Evolutionary conservation across 345 rosid genomes (phyloP).

Genomic region (Corchorus capsularis): DNA sequence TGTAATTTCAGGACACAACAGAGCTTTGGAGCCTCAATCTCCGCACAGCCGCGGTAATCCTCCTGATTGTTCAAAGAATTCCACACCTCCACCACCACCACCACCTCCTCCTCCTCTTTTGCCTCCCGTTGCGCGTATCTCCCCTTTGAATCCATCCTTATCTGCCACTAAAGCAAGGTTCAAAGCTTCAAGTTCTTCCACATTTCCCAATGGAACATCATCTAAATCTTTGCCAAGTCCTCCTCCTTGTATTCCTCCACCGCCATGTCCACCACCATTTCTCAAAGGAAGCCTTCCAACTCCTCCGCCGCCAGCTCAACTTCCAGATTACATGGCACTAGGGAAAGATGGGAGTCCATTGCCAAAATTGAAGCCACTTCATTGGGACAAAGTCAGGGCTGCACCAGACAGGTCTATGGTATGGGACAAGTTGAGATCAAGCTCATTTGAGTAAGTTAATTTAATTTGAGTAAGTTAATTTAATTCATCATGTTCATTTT

Average conservation of each 20-base stretch:
- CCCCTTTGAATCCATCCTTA: slow-evolving; percentile 5
- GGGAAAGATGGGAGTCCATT: slow-evolving; percentile 81
- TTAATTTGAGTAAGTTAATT: slow-evolving; percentile 59
- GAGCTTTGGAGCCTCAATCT: slow-evolving; percentile 14
- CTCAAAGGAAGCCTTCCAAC: slow-evolving; percentile 34
- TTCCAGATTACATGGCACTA: slow-evolving; percentile 40
- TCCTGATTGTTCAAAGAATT: slow-evolving; percentile 21
- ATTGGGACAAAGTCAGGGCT: slow-evolving; percentile 99
- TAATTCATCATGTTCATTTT: background rate
- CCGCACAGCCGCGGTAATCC: slow-evolving; percentile 7
- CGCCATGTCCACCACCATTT: slow-evolving; percentile 65
- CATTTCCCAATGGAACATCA: slow-evolving; percentile 29
- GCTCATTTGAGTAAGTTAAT: slow-evolving; percentile 88
- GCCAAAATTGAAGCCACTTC: slow-evolving; percentile 94
- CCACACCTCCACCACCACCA: slow-evolving; percentile 41
- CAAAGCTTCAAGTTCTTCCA: slow-evolving; percentile 34
- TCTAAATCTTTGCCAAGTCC: slow-evolving; percentile 25
- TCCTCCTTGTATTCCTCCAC: slow-evolving; percentile 48
- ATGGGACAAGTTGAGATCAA: slow-evolving; percentile 91
- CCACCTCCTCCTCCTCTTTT: slow-evolving; percentile 49
- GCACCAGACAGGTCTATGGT: slow-evolving; percentile 82
- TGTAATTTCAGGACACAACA: background rate
- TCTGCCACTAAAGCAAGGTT: slow-evolving; percentile 22
- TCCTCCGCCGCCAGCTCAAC: slow-evolving; percentile 70
- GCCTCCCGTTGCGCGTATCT: slow-evolving; percentile 15